Evolutionary conservation across 1,284 basidiomycete species (phyloP).

Genomic region (Butyriboletus appendiculatus): DNA sequence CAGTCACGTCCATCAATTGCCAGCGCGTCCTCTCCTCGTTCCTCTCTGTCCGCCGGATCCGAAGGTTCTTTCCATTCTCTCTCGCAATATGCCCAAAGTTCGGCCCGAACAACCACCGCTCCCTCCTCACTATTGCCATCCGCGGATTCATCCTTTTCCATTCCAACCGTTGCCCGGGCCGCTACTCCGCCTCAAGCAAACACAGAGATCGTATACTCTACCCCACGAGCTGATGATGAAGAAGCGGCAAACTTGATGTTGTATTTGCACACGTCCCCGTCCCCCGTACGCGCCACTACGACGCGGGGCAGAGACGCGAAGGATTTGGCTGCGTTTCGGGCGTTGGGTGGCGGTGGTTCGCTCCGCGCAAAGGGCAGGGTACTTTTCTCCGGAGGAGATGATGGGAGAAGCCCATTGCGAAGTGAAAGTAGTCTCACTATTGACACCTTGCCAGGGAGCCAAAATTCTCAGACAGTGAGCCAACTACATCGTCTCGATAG

Average conservation of each 20-base stretch:
- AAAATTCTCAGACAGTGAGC: slow-evolving; percentile 23
- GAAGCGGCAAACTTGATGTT: slow-evolving; percentile 82
- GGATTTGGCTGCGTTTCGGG: slow-evolving; percentile 55
- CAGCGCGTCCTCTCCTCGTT: slow-evolving; percentile 62
- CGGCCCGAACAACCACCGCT: slow-evolving; percentile 46
- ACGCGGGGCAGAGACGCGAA: slow-evolving; percentile 49
- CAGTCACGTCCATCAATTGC: slow-evolving; percentile 61
- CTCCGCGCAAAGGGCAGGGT: slow-evolving; percentile 64
- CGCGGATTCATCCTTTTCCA: slow-evolving; percentile 34
- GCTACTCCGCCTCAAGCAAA: slow-evolving; percentile 31
- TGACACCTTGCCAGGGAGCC: slow-evolving; percentile 29
- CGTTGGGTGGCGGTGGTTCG: slow-evolving; percentile 48
- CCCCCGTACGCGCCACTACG: slow-evolving; percentile 60
- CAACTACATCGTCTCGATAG: slow-evolving; percentile 16
- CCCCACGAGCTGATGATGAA: slow-evolving; percentile 49
- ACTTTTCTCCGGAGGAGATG: slow-evolving; percentile 51
- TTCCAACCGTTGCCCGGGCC: slow-evolving; percentile 18
- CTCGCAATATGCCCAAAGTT: slow-evolving; percentile 64
- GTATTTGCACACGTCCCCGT: slow-evolving; percentile 78
- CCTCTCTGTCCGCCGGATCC: slow-evolving; percentile 59
- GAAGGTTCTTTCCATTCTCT: slow-evolving; percentile 58
- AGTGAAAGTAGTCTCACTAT: slow-evolving; percentile 29
- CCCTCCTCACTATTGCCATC: slow-evolving; percentile 34
- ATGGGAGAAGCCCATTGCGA: slow-evolving; percentile 24
- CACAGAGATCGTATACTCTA: slow-evolving; percentile 25